These are phyloP conservation scores for Primulina tabacum DNA, from an alignment of 257 asterid genomes.

Conservation along the genomic window DNA sequence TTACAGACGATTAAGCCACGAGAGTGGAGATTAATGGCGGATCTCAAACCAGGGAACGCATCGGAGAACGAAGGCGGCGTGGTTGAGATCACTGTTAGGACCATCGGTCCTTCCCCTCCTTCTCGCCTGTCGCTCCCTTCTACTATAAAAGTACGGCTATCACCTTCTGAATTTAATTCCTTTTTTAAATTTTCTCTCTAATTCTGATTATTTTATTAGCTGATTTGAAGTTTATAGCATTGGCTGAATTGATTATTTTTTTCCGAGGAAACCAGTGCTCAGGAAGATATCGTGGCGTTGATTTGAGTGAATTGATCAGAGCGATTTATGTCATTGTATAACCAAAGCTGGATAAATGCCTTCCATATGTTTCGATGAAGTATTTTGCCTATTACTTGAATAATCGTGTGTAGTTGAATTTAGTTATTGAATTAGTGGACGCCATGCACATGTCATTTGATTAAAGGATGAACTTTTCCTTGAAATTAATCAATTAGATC, in stretches of 20 bases:
- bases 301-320: not conserved
- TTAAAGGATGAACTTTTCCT: not conserved
- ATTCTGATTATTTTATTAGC: not conserved
- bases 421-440: not conserved
- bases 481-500: slow-evolving; percentile 1
- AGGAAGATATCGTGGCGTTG: no score
- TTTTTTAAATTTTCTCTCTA: not conserved
- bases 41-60: slow-evolving; percentile 25
- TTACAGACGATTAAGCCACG: no score
- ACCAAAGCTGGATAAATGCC: not conserved
- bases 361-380: not conserved
- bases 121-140: slow-evolving; percentile 69
- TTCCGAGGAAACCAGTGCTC: not conserved
- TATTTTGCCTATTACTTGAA: not conserved
- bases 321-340: not conserved
- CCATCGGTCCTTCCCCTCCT: slow-evolving; percentile 78
- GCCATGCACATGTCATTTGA: not conserved
- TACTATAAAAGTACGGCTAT: slow-evolving; percentile 47
- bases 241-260: not conserved
- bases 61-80: slow-evolving; percentile 27
- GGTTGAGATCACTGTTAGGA: slow-evolving; percentile 58
- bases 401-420: not conserved
- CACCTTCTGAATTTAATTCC: not conserved
- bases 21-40: slow-evolving; percentile 24
- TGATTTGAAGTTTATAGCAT: not conserved